Percentiles rank a stretch among this genome's conserved stretches.
phyloP scores from a whole-genome alignment of 495 filamentous ascomycete genomes.

The Daldinia childiae region DNA sequence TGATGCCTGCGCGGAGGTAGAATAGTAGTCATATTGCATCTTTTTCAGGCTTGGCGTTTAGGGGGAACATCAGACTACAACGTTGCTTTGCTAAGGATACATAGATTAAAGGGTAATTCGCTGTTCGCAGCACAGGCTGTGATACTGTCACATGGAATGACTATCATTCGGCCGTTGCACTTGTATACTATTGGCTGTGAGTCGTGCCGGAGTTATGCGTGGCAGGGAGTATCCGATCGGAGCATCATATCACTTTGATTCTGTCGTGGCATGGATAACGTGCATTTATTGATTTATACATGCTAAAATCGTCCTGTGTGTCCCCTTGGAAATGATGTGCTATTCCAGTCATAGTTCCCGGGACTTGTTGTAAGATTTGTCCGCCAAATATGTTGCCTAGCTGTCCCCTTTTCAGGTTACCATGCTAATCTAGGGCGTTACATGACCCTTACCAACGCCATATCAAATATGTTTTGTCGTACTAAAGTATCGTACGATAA shows the following conservation, averaged over 20 bases:
- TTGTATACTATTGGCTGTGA: slow-evolving; percentile 19
- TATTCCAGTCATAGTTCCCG: slow-evolving; percentile 26
- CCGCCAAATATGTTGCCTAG: slow-evolving; percentile 29
- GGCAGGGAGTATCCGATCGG: slow-evolving; percentile 19
- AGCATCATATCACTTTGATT: slow-evolving; percentile 20
- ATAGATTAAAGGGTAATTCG: slow-evolving; percentile 39
- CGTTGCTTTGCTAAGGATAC: slow-evolving; percentile 27
- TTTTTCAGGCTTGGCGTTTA: slow-evolving; percentile 42
- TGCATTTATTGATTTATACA: slow-evolving; percentile 40
- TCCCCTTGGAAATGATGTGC: slow-evolving; percentile 14
- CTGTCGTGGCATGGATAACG: slow-evolving; percentile 33
- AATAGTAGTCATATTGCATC: slow-evolving; percentile 33
- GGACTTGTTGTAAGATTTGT: slow-evolving; percentile 26
- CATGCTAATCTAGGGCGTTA: slow-evolving; percentile 23
- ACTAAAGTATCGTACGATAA: slow-evolving; percentile 30
- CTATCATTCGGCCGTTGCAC: slow-evolving; percentile 11
- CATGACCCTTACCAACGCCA: slow-evolving; percentile 31
- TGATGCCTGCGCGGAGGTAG: slow-evolving; percentile 23
- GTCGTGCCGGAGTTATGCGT: slow-evolving; percentile 18
- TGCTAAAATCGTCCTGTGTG: slow-evolving; percentile 29
- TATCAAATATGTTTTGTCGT: slow-evolving; percentile 24
- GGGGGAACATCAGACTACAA: slow-evolving; percentile 27
- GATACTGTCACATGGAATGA: slow-evolving; percentile 9
- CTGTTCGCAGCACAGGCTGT: slow-evolving; percentile 9
- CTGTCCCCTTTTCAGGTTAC: slow-evolving; percentile 30